Conservation (phyloP, 371 early-diverging fungal species). For the Basidiobolus meristosporus region DNA sequence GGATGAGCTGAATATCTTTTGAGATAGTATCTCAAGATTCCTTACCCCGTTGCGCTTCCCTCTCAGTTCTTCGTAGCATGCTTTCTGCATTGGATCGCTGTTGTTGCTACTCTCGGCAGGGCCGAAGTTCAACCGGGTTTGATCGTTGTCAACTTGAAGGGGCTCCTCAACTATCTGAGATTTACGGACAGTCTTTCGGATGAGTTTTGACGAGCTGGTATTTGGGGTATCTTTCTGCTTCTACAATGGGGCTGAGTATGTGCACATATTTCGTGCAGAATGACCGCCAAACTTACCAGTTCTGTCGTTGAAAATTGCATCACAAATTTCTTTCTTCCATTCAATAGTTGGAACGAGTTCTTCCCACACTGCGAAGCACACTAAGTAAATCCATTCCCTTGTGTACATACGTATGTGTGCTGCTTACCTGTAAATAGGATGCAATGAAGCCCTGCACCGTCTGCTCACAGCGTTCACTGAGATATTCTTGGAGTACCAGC, state of each 20-base stretch:
- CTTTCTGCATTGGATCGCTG: no score
- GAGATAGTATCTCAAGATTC: no score
- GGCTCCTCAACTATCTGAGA: no score
- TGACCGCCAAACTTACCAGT: neutral
- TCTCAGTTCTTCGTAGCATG: no score
- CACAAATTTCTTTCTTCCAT: neutral
- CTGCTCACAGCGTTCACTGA: conserved; percentile 31
- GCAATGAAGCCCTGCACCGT: conserved; percentile 18
- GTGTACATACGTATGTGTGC: neutral
- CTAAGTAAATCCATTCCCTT: neutral
- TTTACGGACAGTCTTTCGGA: no score
- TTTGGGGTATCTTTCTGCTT: neutral
- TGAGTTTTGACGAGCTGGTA: no score
- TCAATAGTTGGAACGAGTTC: neutral
- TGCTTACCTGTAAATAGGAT: neutral
- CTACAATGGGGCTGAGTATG: neutral
- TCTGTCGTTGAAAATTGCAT: neutral
- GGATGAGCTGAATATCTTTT: neutral
- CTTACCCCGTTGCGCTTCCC: no score
- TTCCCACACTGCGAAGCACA: neutral
- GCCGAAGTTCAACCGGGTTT: no score
- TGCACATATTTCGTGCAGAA: neutral
- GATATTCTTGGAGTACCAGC: conserved; percentile 28
- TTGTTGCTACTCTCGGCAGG: no score
- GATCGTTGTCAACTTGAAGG: no score